Evolutionary conservation across 257 asterid genomes (phyloP).

Genomic region (Solanum gracilifrons): DNA sequence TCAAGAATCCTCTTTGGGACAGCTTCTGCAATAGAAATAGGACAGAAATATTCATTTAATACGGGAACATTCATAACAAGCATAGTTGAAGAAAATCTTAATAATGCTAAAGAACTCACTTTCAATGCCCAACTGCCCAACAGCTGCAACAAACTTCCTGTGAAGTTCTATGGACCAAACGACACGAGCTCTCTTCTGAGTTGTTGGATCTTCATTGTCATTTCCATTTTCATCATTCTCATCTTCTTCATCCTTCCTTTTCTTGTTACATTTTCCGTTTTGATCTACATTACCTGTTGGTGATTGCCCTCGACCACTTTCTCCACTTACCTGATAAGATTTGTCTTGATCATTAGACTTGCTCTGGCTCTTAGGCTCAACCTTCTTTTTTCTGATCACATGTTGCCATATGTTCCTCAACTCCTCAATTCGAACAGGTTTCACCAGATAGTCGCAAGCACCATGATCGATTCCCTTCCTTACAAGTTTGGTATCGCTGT

Average conservation of each 20-base stretch:
- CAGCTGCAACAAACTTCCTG: slow-evolving; percentile 74
- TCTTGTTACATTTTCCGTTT: slow-evolving; percentile 41
- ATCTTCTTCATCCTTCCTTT: slow-evolving; percentile 79
- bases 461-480: slow-evolving; percentile 79
- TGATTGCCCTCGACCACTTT: slow-evolving; percentile 30
- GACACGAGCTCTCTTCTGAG: slow-evolving; percentile 78
- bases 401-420: slow-evolving; percentile 84
- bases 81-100: neutral
- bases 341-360: slow-evolving; percentile 19
- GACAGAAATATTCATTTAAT: neutral
- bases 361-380: slow-evolving; percentile 20
- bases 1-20: slow-evolving; percentile 87
- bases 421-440: slow-evolving; percentile 75
- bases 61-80: neutral
- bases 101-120: slow-evolving; percentile 29
- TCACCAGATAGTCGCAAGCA: slow-evolving; percentile 88
- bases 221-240: slow-evolving; percentile 43
- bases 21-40: slow-evolving; percentile 52
- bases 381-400: slow-evolving; percentile 56
- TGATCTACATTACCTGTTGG: slow-evolving; percentile 38
- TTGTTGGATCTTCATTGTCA: slow-evolving; percentile 46
- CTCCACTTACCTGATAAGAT: slow-evolving; percentile 29
- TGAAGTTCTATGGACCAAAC: slow-evolving; percentile 95
- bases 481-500: slow-evolving; percentile 62
- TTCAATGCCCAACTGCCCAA: slow-evolving; percentile 79